These are phyloP conservation scores for Ceratobasidium papillatum DNA, from an alignment of 1,284 basidiomycete species.

Conservation along the genomic window DNA sequence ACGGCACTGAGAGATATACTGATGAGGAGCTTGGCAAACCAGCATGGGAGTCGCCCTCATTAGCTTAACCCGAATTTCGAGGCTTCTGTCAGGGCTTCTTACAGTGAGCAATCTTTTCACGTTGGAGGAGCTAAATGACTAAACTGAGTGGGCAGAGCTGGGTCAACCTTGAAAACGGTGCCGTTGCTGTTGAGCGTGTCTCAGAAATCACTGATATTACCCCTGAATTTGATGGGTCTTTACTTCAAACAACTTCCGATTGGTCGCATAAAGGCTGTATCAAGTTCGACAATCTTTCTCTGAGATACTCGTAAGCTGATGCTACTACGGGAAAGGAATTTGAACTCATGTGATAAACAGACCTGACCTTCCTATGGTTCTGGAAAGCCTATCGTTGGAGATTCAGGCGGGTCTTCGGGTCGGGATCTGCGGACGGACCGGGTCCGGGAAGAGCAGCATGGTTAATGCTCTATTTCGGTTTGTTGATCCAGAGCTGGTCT, in stretches of 20 bases:
- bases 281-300: constrained; percentile 50
- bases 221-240: constrained; percentile 45
- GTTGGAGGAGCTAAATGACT: background rate
- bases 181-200: constrained; percentile 51
- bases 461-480: constrained; percentile 44
- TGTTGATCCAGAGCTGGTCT: constrained; percentile 34
- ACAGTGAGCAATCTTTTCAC: background rate
- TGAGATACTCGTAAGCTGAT: constrained; percentile 49
- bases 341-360: constrained; percentile 21
- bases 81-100: constrained; percentile 40
- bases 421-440: constrained; percentile 44
- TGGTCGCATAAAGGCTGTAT: constrained; percentile 51
- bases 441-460: constrained; percentile 44
- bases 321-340: background rate
- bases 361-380: constrained; percentile 50
- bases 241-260: constrained; percentile 38
- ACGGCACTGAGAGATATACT: too few species aligned
- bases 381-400: constrained; percentile 50
- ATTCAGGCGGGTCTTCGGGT: constrained; percentile 50
- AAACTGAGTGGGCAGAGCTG: constrained; percentile 47
- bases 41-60: constrained; percentile 51
- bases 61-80: constrained; percentile 46
- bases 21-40: too few species aligned
- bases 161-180: constrained; percentile 51
- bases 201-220: constrained; percentile 48